These are phyloP conservation scores for Akanthomyces dipterigenus DNA, from an alignment of 2,329 filamentous ascomycete species.

Conservation along the genomic window DNA sequence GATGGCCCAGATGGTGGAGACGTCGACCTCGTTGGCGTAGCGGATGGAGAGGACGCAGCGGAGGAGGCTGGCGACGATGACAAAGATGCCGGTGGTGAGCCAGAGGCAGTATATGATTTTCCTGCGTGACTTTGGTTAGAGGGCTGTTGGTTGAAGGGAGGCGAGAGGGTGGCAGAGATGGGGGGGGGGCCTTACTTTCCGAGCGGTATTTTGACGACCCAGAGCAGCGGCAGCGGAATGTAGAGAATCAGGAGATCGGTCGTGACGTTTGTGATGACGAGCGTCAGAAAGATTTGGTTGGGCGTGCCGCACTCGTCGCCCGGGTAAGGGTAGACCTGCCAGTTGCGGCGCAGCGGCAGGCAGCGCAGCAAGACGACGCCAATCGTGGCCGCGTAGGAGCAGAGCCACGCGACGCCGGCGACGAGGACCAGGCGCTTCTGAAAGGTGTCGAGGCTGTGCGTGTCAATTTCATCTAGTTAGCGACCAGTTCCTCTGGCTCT, in stretches of 20 bases:
- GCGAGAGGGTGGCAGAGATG: background rate
- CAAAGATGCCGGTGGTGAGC: conserved; percentile 20
- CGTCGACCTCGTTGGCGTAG: conserved; percentile 17
- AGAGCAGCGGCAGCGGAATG: conserved; percentile 19
- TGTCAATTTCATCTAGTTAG: no score
- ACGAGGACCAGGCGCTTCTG: conserved; percentile 17
- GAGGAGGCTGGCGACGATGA: conserved; percentile 20
- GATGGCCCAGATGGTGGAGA: conserved; percentile 21
- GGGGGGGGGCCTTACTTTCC: conserved; percentile 17
- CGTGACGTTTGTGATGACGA: conserved; percentile 20
- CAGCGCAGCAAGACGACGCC: conserved; percentile 18
- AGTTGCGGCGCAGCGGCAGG: conserved; percentile 19
- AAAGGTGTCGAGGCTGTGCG: conserved; percentile 16
- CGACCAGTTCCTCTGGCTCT: no score
- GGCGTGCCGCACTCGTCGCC: conserved; percentile 18
- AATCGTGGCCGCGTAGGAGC: conserved; percentile 17
- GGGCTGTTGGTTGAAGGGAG: background rate
- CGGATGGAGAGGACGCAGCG: conserved; percentile 18
- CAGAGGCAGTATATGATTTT: conserved; percentile 19
- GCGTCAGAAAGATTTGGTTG: conserved; percentile 17
- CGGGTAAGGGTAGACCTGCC: conserved; percentile 21
- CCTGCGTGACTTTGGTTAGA: conserved; percentile 8
- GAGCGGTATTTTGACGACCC: conserved; percentile 18
- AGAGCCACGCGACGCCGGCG: conserved; percentile 14
- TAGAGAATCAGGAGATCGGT: conserved; percentile 19